Evolutionary conservation across 108 stramenopile species (phyloP).

Genomic region (Hondaea fermentalgiana): DNA sequence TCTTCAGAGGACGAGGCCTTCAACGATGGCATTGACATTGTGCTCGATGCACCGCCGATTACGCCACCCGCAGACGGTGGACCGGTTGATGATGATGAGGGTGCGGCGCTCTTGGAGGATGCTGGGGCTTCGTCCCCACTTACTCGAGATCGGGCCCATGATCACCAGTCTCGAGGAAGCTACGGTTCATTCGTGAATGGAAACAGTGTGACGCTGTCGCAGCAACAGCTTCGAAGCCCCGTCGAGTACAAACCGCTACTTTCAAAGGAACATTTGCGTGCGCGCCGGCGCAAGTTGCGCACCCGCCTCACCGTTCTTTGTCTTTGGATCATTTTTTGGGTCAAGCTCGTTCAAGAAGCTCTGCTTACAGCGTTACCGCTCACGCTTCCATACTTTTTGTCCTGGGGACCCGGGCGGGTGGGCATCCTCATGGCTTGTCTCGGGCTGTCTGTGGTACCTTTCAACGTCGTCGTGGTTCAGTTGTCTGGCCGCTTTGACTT

Average conservation of each 20-base stretch:
- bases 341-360: conserved; percentile 12
- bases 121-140: neutral
- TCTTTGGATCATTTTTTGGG: neutral
- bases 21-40: neutral
- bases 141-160: neutral
- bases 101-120: neutral
- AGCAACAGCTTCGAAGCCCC: neutral
- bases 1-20: neutral
- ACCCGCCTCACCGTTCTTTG: neutral
- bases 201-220: too few species aligned
- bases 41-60: neutral
- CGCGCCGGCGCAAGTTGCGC: neutral
- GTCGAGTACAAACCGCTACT: neutral
- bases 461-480: neutral
- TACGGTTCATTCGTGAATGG: neutral
- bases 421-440: neutral
- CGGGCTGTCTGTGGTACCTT: neutral
- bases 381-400: neutral
- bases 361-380: neutral
- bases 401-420: neutral
- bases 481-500: neutral
- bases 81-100: neutral
- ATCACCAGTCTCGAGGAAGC: neutral
- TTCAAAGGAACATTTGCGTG: neutral
- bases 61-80: neutral